These are phyloP conservation scores for Ambrosia hybrid DNA, from an alignment of 140 eudicot species.

Conservation along the genomic window DNA sequence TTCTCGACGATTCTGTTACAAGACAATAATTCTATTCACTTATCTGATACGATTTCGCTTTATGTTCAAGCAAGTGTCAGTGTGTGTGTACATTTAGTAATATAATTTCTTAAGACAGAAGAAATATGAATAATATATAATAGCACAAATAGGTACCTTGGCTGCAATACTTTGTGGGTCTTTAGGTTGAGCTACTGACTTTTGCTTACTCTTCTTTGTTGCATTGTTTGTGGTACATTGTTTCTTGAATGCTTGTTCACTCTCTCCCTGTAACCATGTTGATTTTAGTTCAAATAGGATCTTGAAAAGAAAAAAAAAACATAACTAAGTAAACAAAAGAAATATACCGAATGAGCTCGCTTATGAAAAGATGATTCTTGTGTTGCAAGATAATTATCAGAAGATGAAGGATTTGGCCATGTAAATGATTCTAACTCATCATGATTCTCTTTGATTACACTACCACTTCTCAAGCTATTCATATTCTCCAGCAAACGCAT, in stretches of 20 bases:
- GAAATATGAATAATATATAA: background rate
- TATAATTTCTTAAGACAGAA: conserved; percentile 2
- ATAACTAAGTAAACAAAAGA: background rate
- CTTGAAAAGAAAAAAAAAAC: background rate
- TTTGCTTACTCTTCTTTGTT: conserved; percentile 62
- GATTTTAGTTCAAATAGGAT: background rate
- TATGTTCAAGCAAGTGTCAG: background rate
- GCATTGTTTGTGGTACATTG: conserved; percentile 58
- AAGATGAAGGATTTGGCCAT: conserved; percentile 55
- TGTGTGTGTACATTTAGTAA: background rate
- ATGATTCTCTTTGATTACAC: conserved; percentile 33
- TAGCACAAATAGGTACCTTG: conserved; percentile 46
- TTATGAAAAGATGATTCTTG: conserved; percentile 56
- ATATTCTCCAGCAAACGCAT: conserved; percentile 39
- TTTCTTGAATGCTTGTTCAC: conserved; percentile 63
- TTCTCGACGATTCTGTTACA: conserved; percentile 86
- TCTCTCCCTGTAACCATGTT: conserved; percentile 59
- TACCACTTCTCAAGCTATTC: conserved; percentile 43
- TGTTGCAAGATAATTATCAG: conserved; percentile 30
- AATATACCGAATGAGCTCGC: conserved; percentile 58
- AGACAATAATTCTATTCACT: conserved; percentile 16
- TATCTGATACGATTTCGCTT: background rate
- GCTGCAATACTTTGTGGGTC: conserved; percentile 99
- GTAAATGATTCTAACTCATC: conserved; percentile 46
- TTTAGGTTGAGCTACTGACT: conserved; percentile 50